phyloP scores from a whole-genome alignment of 805 yeast species.

The Starmerella davenportii region DNA sequence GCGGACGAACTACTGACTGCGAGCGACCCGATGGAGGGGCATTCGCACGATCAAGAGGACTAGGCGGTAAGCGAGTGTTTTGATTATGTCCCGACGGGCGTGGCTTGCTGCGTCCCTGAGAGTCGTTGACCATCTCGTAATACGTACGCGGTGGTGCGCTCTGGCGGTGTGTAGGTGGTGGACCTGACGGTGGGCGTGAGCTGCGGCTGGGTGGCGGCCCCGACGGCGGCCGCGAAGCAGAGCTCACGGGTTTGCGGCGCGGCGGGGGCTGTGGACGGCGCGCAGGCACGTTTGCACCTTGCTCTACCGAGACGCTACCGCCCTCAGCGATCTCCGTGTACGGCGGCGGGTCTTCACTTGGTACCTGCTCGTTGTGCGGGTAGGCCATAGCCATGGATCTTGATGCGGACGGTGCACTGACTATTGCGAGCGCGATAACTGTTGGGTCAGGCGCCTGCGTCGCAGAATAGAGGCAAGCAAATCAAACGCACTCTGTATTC shows the following conservation, averaged over 20 bases:
- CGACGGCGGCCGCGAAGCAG: background rate
- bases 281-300: constrained; percentile 5
- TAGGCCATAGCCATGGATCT: background rate
- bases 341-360: constrained; percentile 14
- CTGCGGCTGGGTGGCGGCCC: background rate
- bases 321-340: constrained; percentile 10
- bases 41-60: background rate
- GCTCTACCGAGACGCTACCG: constrained; percentile 9
- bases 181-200: background rate
- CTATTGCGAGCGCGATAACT: too few species aligned
- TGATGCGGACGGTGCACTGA: too few species aligned
- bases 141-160: constrained; percentile 1
- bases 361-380: constrained; percentile 1
- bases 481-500: too few species aligned
- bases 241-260: background rate
- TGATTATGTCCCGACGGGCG: background rate
- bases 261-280: background rate
- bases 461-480: too few species aligned
- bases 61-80: background rate
- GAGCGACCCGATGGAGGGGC: background rate
- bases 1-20: background rate
- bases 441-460: too few species aligned
- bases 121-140: background rate
- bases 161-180: constrained; percentile 4
- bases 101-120: background rate